These are phyloP conservation scores for Globisporangium carolinianum DNA, from an alignment of 352 stramenopile genomes.

Conservation along the genomic window DNA sequence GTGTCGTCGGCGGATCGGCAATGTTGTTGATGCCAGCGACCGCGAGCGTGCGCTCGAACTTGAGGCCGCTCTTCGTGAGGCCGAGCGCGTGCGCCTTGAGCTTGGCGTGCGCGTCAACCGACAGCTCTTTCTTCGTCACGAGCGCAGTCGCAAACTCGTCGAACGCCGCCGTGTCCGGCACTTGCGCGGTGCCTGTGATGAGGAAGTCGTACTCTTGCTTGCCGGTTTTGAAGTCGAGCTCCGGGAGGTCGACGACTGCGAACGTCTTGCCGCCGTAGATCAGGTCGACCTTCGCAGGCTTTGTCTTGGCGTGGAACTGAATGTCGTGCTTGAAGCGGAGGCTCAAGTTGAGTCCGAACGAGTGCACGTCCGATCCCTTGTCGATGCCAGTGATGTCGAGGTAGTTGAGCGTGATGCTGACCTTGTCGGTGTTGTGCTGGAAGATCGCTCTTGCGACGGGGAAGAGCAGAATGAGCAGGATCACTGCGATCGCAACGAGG, in stretches of 20 bases:
- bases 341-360: constrained; percentile 46
- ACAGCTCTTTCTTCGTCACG: constrained; percentile 27
- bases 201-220: constrained; percentile 50
- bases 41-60: constrained; percentile 36
- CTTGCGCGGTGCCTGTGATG: constrained; percentile 22
- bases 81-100: constrained; percentile 41
- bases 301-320: constrained; percentile 27
- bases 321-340: constrained; percentile 46
- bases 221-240: constrained; percentile 38
- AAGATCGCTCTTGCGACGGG: constrained; percentile 47
- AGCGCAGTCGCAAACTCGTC: constrained; percentile 29
- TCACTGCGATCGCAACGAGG: constrained; percentile 29
- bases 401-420: constrained; percentile 54
- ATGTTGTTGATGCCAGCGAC: constrained; percentile 55
- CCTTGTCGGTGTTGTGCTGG: constrained; percentile 51
- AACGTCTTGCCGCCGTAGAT: constrained; percentile 38
- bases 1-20: constrained; percentile 23
- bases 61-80: constrained; percentile 39
- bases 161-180: constrained; percentile 40
- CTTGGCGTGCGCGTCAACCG: constrained; percentile 25
- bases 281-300: constrained; percentile 36
- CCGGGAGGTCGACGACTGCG: constrained; percentile 39
- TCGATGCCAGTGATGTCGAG: constrained; percentile 47
- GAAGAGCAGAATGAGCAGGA: constrained; percentile 57
- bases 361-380: constrained; percentile 17